Percentiles rank a stretch among this genome's conserved stretches.
Conservation (phyloP, 2,329 filamentous ascomycete genomes). For the Dactylonectria estremocensis region DNA sequence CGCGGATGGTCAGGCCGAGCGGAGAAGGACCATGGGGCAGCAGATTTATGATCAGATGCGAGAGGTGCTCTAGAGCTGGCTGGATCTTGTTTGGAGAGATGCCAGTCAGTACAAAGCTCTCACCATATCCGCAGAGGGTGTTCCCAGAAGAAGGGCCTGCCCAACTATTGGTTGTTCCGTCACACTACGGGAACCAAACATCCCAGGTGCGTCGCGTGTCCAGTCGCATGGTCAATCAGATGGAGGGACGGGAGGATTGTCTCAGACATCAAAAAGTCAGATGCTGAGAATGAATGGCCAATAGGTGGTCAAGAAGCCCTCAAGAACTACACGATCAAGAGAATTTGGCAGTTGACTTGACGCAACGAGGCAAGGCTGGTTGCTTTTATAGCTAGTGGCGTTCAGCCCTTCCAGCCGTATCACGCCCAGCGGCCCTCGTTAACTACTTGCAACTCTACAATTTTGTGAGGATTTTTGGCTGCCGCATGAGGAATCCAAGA, state of each 20-base stretch:
- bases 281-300: neutral
- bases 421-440: neutral
- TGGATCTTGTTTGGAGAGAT: neutral
- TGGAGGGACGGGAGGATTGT: neutral
- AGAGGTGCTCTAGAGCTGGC: conserved; percentile 52
- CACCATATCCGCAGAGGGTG: neutral
- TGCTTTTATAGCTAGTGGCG: neutral
- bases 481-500: neutral
- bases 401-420: neutral
- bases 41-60: conserved; percentile 74
- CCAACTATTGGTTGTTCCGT: neutral
- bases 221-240: neutral
- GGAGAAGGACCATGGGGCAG: conserved; percentile 72
- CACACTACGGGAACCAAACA: neutral
- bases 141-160: no score
- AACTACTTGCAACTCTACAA: neutral
- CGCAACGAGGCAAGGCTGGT: neutral
- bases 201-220: neutral
- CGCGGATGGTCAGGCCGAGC: conserved; percentile 62
- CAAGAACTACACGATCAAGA: neutral
- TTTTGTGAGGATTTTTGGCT: neutral
- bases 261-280: neutral
- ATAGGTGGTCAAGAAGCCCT: neutral
- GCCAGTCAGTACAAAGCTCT: neutral
- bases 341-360: neutral